These are phyloP conservation scores for Isabelozyma pseudorhagii DNA, from an alignment of 805 yeast species.

Conservation along the genomic window DNA sequence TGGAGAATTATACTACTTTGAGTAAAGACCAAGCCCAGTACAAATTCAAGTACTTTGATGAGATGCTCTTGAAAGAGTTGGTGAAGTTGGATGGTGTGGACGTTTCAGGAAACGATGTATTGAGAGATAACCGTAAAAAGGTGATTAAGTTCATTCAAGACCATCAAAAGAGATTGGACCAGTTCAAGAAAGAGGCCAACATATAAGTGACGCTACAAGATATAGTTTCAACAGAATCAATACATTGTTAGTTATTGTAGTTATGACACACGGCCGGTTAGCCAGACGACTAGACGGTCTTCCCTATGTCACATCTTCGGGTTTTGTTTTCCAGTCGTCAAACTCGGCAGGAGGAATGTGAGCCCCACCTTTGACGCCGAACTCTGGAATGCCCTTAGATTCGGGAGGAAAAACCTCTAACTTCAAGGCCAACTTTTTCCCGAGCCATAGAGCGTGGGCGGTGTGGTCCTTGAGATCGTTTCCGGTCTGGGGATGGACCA, in stretches of 20 bases:
- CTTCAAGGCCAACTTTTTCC: conserved; percentile 17
- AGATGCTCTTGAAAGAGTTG: conserved; percentile 62
- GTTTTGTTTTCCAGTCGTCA: not conserved
- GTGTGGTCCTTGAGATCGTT: conserved; percentile 25
- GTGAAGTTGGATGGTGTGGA: conserved; percentile 67
- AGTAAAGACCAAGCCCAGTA: conserved; percentile 36
- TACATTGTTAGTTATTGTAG: no score
- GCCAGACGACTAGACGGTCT: not conserved
- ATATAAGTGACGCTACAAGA: conserved; percentile 7
- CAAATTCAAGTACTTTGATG: conserved; percentile 59
- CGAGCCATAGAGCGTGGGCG: conserved; percentile 27
- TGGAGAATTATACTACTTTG: conserved; percentile 23
- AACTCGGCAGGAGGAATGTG: conserved; percentile 1
- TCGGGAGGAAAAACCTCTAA: conserved; percentile 8
- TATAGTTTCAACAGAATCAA: not conserved
- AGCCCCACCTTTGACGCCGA: conserved; percentile 21
- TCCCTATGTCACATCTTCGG: not conserved
- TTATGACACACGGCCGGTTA: not conserved
- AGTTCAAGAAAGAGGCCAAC: conserved; percentile 29
- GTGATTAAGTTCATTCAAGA: conserved; percentile 60
- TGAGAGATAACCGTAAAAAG: conserved; percentile 57
- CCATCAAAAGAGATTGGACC: conserved; percentile 55
- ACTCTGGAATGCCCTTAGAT: conserved; percentile 18
- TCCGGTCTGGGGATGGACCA: conserved; percentile 34
- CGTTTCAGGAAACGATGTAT: conserved; percentile 43